Evolutionary conservation across 2,329 filamentous ascomycete genomes (phyloP).

Genomic region (Phyllosticta paracitricarpa): DNA sequence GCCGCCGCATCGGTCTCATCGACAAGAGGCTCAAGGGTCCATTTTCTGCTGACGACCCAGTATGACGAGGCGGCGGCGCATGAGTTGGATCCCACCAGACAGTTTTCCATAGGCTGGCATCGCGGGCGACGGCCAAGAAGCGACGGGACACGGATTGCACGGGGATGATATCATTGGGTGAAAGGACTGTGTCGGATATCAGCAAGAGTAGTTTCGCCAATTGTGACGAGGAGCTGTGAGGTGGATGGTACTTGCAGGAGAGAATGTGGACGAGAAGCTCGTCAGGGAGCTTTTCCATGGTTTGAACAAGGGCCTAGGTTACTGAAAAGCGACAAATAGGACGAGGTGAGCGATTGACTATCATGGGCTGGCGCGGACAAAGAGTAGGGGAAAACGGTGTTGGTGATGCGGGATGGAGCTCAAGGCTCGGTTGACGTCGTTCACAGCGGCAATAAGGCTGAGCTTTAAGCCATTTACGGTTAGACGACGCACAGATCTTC

Average conservation of each 20-base stretch:
- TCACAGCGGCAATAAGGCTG: background rate
- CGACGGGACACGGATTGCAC: slow-evolving; percentile 61
- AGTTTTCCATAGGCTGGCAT: slow-evolving; percentile 66
- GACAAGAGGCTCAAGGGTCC: slow-evolving; percentile 14
- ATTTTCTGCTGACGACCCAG: slow-evolving; percentile 32
- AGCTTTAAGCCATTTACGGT: background rate
- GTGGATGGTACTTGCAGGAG: slow-evolving; percentile 25
- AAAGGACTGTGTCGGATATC: slow-evolving; percentile 42
- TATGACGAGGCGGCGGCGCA: slow-evolving; percentile 53
- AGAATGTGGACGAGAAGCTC: slow-evolving; percentile 37
- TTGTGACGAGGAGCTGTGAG: background rate
- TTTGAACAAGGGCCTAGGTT: background rate
- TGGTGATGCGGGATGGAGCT: too few relatives aligned
- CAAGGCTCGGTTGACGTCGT: background rate
- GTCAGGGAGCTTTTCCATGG: slow-evolving; percentile 18
- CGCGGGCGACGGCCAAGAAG: slow-evolving; percentile 58
- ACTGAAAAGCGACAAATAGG: background rate
- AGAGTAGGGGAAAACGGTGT: too few relatives aligned
- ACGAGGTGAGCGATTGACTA: background rate
- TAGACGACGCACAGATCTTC: background rate
- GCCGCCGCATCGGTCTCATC: slow-evolving; percentile 21
- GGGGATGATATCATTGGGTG: slow-evolving; percentile 53
- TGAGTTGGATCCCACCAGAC: slow-evolving; percentile 61
- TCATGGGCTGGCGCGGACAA: too few relatives aligned
- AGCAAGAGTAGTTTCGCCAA: slow-evolving; percentile 5